A percentile compares a stretch with the other conserved stretches of the same genome.
These are phyloP conservation scores for Murraya koenigii DNA, from an alignment of 345 rosid genomes.

Conservation along the genomic window DNA sequence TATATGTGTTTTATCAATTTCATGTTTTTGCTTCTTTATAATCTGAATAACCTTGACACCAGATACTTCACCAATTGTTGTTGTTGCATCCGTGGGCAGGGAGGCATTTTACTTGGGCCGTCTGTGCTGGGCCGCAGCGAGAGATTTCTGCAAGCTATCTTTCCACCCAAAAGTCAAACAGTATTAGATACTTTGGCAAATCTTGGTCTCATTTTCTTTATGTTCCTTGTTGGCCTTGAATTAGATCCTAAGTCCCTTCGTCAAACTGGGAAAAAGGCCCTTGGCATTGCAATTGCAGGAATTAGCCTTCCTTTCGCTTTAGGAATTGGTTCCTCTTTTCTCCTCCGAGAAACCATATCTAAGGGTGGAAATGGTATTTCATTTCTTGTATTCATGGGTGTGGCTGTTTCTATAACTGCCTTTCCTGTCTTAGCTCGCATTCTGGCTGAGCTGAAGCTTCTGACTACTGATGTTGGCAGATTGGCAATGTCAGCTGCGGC, in stretches of 20 bases:
- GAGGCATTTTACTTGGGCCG: conserved; percentile 79
- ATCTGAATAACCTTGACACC: background rate
- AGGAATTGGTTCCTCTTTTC: conserved; percentile 62
- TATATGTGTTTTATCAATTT: background rate
- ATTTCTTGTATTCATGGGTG: conserved; percentile 81
- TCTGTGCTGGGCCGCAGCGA: conserved; percentile 65
- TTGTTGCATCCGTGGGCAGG: conserved; percentile 29
- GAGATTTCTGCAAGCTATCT: conserved; percentile 40
- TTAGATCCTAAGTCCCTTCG: conserved; percentile 53
- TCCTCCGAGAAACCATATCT: conserved; percentile 45
- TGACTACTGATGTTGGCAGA: conserved; percentile 72
- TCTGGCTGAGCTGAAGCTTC: conserved; percentile 74
- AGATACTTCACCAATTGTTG: background rate
- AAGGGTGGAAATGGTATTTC: conserved; percentile 44
- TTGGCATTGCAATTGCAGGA: conserved; percentile 62
- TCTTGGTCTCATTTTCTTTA: conserved; percentile 66
- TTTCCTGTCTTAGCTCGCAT: conserved; percentile 83
- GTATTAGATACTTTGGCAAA: conserved; percentile 73
- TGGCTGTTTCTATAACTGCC: conserved; percentile 79
- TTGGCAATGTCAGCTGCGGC: conserved; percentile 90
- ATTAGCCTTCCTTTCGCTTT: conserved; percentile 60
- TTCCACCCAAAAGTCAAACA: conserved; percentile 58
- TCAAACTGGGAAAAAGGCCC: conserved; percentile 57
- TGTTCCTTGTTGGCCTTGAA: conserved; percentile 75
- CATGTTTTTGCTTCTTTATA: background rate